These are phyloP conservation scores for Teratosphaeria pseudoeucalypti DNA, from an alignment of 2,329 filamentous ascomycete species.

Conservation along the genomic window DNA sequence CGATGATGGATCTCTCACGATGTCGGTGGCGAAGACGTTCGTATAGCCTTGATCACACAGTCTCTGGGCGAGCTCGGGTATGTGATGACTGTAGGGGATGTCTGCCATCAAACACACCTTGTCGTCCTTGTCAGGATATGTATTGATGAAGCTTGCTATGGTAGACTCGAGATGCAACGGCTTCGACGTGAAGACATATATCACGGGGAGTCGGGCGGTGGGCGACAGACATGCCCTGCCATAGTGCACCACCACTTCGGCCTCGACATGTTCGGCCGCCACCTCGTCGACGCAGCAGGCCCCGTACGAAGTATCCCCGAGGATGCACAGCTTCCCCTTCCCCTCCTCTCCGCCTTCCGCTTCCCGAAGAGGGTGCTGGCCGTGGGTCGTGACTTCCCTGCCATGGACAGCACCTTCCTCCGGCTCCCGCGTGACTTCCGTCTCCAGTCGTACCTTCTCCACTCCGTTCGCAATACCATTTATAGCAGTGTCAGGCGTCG, in stretches of 20 bases:
- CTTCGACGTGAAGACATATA: constrained; percentile 79
- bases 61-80: constrained; percentile 46
- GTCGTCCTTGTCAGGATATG: constrained; percentile 53
- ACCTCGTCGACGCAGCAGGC: constrained; percentile 96
- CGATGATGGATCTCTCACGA: constrained; percentile 69
- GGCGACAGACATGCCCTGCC: constrained; percentile 86
- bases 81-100: constrained; percentile 71
- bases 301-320: constrained; percentile 94
- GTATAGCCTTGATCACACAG: constrained; percentile 58
- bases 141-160: constrained; percentile 51
- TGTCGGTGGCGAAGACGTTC: constrained; percentile 56
- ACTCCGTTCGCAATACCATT: background rate
- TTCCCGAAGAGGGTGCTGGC: constrained; percentile 15
- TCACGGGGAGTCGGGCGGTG: constrained; percentile 73
- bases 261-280: constrained; percentile 83
- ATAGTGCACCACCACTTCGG: constrained; percentile 89
- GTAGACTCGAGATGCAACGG: constrained; percentile 53
- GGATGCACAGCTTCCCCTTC: constrained; percentile 57
- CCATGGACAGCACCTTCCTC: background rate
- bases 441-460: background rate
- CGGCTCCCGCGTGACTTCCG: background rate
- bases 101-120: constrained; percentile 79
- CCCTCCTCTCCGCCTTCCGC: too few species aligned
- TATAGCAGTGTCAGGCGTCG: background rate
- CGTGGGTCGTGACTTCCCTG: constrained; percentile 5